Conservation (phyloP, 352 stramenopile species). For the Peronospora destructor region DNA sequence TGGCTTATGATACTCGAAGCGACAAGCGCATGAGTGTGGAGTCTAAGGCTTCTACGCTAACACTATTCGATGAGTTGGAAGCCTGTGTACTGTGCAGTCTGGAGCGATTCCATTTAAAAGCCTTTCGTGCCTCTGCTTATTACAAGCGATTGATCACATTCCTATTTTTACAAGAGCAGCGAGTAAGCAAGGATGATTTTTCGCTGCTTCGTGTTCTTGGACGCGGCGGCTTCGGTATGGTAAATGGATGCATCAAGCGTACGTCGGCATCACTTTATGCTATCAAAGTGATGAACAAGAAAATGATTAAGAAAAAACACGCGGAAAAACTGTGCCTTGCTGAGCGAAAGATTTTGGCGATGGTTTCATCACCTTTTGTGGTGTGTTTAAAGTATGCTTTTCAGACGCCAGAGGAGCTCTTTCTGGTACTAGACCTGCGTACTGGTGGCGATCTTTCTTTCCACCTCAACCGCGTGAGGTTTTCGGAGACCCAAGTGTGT, state of each 20-base stretch:
- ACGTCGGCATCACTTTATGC: constrained; percentile 79
- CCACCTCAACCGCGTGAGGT: constrained; percentile 62
- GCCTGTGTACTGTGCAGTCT: constrained; percentile 62
- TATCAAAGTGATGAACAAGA: constrained; percentile 87
- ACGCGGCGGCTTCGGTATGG: constrained; percentile 93
- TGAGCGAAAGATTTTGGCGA: constrained; percentile 68
- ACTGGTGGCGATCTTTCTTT: constrained; percentile 94
- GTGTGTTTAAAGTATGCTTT: constrained; percentile 95
- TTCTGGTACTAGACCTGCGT: constrained; percentile 95
- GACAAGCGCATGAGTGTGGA: constrained; percentile 22
- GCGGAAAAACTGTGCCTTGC: constrained; percentile 68
- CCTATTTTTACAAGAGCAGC: constrained; percentile 85
- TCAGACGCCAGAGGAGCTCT: constrained; percentile 92
- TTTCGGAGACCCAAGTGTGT: constrained; percentile 62
- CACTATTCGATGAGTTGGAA: constrained; percentile 71
- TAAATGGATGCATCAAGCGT: constrained; percentile 95
- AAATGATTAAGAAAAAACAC: constrained; percentile 91
- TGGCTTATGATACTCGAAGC: constrained; percentile 1
- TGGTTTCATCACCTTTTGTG: constrained; percentile 88
- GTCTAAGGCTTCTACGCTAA: constrained; percentile 16
- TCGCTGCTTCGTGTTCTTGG: constrained; percentile 93
- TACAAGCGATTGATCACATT: constrained; percentile 86
- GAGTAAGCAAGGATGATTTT: constrained; percentile 92
- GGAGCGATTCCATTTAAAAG: constrained; percentile 54
- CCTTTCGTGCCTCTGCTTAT: constrained; percentile 76